These are phyloP conservation scores for Fagus sylvatica DNA, from an alignment of 306 rosid species.

Conservation along the genomic window DNA sequence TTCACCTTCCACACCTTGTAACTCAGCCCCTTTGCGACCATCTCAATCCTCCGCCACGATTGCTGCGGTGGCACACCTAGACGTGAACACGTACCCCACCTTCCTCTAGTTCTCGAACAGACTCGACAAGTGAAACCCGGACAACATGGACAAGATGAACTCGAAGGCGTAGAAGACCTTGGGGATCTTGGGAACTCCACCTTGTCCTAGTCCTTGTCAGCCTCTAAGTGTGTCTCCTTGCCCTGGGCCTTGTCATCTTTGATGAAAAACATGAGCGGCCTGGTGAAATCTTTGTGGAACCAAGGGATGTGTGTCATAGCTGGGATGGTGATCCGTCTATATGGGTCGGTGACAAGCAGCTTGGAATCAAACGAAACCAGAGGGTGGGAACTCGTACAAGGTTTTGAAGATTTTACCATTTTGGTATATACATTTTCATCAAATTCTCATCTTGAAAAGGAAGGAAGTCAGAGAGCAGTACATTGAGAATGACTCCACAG, in stretches of 20 bases:
- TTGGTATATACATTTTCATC: constrained; percentile 49
- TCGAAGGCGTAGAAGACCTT: constrained; percentile 75
- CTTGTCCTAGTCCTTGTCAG: background rate
- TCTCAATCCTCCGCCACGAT: constrained; percentile 54
- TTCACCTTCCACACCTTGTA: constrained; percentile 41
- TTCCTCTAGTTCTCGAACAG: constrained; percentile 58
- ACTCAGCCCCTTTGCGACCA: constrained; percentile 51
- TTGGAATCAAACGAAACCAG: constrained; percentile 60
- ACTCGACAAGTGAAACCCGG: constrained; percentile 72
- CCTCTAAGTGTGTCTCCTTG: background rate
- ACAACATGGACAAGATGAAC: background rate
- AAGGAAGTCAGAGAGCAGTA: constrained; percentile 64
- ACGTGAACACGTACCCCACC: constrained; percentile 61
- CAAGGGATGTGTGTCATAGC: constrained; percentile 59
- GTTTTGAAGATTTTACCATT: constrained; percentile 51
- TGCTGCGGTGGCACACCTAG: constrained; percentile 46
- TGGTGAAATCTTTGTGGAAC: constrained; percentile 46
- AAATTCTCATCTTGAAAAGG: constrained; percentile 72
- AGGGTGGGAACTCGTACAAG: constrained; percentile 59
- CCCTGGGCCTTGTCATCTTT: background rate
- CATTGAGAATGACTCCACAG: too few relatives aligned
- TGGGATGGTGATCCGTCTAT: constrained; percentile 48
- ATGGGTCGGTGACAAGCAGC: constrained; percentile 63
- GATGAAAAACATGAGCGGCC: constrained; percentile 20
- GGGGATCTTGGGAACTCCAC: constrained; percentile 35